Base-by-base conservation (phyloP, 768 basidiomycete genomes). In the Pleurotus salmoneostramineus region DNA sequence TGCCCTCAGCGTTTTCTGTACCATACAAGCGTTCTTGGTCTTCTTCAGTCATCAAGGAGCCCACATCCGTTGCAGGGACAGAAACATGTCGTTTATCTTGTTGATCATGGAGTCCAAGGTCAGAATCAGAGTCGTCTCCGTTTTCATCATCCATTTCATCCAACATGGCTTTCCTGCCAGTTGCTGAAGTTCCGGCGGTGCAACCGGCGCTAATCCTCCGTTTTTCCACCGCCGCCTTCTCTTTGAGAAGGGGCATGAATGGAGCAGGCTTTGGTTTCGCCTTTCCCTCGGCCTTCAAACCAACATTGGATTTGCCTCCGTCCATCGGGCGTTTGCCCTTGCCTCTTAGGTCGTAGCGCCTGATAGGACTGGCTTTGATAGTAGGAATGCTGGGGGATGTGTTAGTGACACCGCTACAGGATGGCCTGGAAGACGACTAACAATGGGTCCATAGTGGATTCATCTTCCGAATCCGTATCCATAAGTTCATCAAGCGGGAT, bases 251-350 rank as follows among this genome's bases (percentile, higher is more conserved):
- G 1, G 21, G 21, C 3, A 27, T 27, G 21, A 27, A 27, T 1
- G 21, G 21, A 27, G 21, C 21, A 27, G 21, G 21, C 21, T 27
- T 27, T 27, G 21, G 21, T 3, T 27, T 27, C 21, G 71, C 3
- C 61, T 58, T 32, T 65, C 67, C 64, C 83, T 86, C 67, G 86
- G 84, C 60, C 75, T 80, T 40, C 87, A 65, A 33, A 87, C 75
- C 1, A 71, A 76, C 50, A 75, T 77, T 17, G 89, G 72, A 7
- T 87, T 86, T 60, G 84, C 81, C 34, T n/a, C 36, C 10, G 34
- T n/a, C 8, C 67, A 60, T 67, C 62, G 70, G 71, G 55, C 62
- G 62, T 34, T 58, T 42, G 49, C 58, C 57, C 65, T 64, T 15
- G 35, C 57, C 12, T 35, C 52, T 36, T 1, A 55, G 12, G 21